phyloP scores from a whole-genome alignment of 2,329 filamentous ascomycete genomes.

The Ceratocystis diversiconidia region DNA sequence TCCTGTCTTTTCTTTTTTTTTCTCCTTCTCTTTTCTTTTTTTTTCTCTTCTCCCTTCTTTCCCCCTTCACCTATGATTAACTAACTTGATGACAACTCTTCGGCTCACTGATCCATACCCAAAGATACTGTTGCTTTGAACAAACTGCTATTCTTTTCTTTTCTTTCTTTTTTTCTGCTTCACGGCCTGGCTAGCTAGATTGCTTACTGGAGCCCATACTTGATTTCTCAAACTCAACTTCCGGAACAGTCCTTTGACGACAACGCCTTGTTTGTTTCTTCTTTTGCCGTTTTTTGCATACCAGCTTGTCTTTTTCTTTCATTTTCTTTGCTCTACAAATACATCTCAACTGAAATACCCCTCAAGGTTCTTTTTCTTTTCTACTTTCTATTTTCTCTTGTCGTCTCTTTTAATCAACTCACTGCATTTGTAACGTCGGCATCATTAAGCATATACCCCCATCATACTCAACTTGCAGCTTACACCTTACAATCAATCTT shows the following conservation, averaged over 20 bases:
- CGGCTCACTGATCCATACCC: not conserved
- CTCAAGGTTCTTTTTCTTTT: not conserved
- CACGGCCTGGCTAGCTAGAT: not conserved
- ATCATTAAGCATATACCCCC: not conserved
- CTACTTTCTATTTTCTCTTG: not conserved
- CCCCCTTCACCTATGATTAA: not conserved
- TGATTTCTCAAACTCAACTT: not conserved
- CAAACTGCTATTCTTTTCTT: not conserved
- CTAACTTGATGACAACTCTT: slow-evolving; percentile 1
- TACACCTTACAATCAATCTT: not conserved
- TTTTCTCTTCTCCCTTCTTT: not conserved
- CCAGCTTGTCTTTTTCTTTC: not conserved
- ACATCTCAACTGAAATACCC: not conserved
- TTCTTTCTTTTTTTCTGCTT: not conserved
- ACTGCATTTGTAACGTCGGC: slow-evolving; percentile 1
- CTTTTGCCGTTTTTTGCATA: not conserved
- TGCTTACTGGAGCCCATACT: not conserved
- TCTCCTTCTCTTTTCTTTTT: not conserved
- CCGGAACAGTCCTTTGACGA: not conserved
- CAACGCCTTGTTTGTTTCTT: not conserved
- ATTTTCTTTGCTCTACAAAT: not conserved
- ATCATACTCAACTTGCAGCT: not conserved
- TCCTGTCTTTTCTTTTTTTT: not conserved
- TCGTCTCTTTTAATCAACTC: not conserved
- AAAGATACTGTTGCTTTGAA: not conserved